Conservation (phyloP, 1,284 basidiomycete species). For the Sporisorium sorghi region DNA sequence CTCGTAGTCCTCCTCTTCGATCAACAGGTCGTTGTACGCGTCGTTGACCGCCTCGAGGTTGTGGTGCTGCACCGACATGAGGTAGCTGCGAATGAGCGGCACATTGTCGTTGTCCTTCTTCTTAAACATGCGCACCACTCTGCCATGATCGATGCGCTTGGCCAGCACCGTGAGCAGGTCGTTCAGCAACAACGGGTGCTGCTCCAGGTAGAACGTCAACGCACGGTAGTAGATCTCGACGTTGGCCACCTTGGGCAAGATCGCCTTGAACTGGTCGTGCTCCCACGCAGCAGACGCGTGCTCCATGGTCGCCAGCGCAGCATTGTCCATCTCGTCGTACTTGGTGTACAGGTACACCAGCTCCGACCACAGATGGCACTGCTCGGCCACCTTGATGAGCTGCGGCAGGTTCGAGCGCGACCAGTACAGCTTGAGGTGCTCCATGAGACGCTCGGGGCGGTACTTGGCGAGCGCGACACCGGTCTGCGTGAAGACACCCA, state of each 20-base stretch:
- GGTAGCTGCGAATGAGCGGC: conserved; percentile 92
- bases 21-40: conserved; percentile 94
- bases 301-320: conserved; percentile 97
- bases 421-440: conserved; percentile 97
- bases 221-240: conserved; percentile 96
- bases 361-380: conserved; percentile 98
- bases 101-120: conserved; percentile 89
- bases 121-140: conserved; percentile 92
- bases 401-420: conserved; percentile 95
- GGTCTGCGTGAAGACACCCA: conserved; percentile 87
- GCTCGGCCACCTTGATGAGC: conserved; percentile 93
- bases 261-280: conserved; percentile 86
- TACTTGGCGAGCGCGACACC: conserved; percentile 97
- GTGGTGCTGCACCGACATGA: conserved; percentile 94
- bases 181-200: conserved; percentile 91
- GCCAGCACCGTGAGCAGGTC: conserved; percentile 92
- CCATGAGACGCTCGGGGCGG: conserved; percentile 96
- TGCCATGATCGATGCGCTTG: conserved; percentile 90
- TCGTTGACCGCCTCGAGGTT: conserved; percentile 98
- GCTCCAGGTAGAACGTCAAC: conserved; percentile 77
- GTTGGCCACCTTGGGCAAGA: conserved; percentile 79
- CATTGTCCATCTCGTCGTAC: conserved; percentile 96
- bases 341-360: conserved; percentile 98
- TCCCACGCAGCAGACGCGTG: conserved; percentile 97
- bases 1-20: conserved; percentile 99